Evolutionary conservation across 106 monocot species (phyloP).

Genomic region (Dendrobium officinale): DNA sequence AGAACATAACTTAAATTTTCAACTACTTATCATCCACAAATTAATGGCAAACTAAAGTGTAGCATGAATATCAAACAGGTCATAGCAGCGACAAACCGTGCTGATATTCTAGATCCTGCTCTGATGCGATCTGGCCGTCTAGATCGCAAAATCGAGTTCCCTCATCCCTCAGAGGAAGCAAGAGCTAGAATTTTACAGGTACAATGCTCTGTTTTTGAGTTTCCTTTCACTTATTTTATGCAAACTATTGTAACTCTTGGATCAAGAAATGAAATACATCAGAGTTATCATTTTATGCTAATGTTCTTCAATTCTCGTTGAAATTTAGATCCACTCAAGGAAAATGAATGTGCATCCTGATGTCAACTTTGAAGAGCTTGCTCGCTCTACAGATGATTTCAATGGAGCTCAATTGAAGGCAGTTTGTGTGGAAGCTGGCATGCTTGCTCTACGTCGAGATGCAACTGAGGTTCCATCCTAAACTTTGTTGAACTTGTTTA

Average conservation of each 20-base stretch:
- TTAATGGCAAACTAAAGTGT: no score
- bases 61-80: conserved; percentile 34
- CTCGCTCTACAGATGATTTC: conserved; percentile 87
- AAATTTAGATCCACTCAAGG: conserved; percentile 84
- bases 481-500: neutral
- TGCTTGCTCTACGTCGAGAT: conserved; percentile 87
- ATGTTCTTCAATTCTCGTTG: neutral
- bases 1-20: no score
- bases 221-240: neutral
- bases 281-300: neutral
- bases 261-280: neutral
- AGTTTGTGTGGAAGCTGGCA: conserved; percentile 93
- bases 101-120: conserved; percentile 95
- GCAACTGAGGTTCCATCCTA: conserved; percentile 68
- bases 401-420: conserved; percentile 95
- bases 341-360: conserved; percentile 96
- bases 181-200: conserved; percentile 89
- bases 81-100: conserved; percentile 93
- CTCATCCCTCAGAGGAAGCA: conserved; percentile 89
- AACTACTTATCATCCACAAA: no score
- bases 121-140: conserved; percentile 87
- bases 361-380: conserved; percentile 96
- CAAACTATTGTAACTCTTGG: neutral
- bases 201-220: neutral
- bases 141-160: conserved; percentile 96